phyloP scores from a whole-genome alignment of 2,329 filamentous ascomycete species.

The Stromatinia cepivora region DNA sequence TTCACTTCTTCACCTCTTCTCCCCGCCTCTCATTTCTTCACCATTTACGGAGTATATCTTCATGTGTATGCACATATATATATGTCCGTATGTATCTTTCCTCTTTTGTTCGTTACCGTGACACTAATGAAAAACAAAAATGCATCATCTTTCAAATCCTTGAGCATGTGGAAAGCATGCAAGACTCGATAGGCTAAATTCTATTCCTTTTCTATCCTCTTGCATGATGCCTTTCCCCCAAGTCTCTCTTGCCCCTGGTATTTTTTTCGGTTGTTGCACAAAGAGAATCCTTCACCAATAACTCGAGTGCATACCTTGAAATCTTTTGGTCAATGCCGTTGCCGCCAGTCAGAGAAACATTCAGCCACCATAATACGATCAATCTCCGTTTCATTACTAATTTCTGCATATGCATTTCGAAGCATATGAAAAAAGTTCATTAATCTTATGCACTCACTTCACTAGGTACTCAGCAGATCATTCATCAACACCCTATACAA shows the following conservation, averaged over 20 bases:
- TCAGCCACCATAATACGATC: neutral
- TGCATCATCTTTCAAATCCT: neutral
- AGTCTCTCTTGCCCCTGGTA: conserved; percentile 11
- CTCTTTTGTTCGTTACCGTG: neutral
- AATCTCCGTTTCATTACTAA: neutral
- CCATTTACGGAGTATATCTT: too few species aligned
- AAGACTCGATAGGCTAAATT: neutral
- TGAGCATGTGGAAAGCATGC: neutral
- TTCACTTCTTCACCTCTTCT: too few species aligned
- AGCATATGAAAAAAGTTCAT: neutral
- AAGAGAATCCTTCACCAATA: neutral
- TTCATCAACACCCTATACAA: neutral
- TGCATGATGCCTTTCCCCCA: conserved; percentile 10
- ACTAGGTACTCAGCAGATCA: neutral
- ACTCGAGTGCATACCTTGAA: neutral
- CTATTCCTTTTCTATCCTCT: conserved; percentile 9
- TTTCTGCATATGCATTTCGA: neutral
- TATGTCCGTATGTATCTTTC: neutral
- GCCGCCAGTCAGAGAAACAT: neutral
- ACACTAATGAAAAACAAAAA: neutral
- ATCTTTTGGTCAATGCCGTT: conserved; percentile 7
- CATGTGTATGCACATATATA: neutral
- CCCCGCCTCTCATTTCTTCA: neutral
- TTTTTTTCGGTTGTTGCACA: neutral
- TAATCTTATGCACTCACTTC: neutral